Evolutionary conservation across 1,284 basidiomycete species (phyloP), one percentile per base, ranked within the genome.

Genomic region (Anthracocystis walkeri): DNA sequence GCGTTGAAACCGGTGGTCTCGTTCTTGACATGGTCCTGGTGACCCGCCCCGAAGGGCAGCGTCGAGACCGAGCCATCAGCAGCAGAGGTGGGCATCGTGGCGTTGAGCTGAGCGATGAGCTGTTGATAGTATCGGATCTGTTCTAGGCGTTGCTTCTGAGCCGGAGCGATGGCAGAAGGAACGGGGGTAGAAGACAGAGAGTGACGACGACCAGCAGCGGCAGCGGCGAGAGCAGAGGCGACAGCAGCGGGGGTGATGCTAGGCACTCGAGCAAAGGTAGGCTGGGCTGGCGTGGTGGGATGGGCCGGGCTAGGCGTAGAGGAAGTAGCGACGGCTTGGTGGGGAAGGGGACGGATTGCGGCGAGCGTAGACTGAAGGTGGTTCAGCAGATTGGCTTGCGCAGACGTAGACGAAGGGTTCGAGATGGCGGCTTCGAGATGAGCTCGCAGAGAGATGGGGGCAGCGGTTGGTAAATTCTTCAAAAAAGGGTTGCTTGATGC

Each of bases 91-190:
- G 72, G 72, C 72, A 75, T 75, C 64, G 64, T 75, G 42, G 73
- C 58, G 56, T 63, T 58, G 57, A 75, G 73, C 54, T 75, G 64
- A 29, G 73, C 73, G 53, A 75, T 70, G 67, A 71, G 60, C 56
- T 67, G 64, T 65, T 71, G 73, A 61, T 75, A 71, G 65, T 64
- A 57, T 54, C 64, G 60, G 64, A 75, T 71, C 67, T 75, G 73
- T 60, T 75, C 64, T 63, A 70, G 35, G n/a, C 67, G 64, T 58
- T 67, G 72, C 46, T 58, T 64, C 58, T 75, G 65, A 14, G 63
- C 68, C 49, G 48, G 40, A 11, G 53, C 50, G 29, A 57, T 50
- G 50, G 59, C 58, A 11, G 45, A 10, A 31, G 58, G 18, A 48
- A 55, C 54, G 49, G 58, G 29, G 6, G 62, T 54, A 60, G 61